Evolutionary conservation across 2,329 filamentous ascomycete species (phyloP).

Genomic region (Ophiocordyceps camponoti-floridani): DNA sequence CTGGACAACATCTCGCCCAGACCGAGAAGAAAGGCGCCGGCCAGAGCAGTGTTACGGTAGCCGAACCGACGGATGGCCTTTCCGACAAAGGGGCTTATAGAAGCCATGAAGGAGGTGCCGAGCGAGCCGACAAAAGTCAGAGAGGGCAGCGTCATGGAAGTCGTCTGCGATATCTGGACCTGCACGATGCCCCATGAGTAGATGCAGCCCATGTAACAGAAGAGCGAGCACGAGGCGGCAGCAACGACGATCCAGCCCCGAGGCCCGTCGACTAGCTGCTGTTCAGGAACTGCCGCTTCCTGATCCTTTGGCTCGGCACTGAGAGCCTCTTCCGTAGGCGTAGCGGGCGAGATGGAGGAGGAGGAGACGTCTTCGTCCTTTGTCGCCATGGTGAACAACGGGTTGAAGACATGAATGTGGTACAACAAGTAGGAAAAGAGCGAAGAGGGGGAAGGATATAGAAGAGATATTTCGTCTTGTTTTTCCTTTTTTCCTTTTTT

Average conservation of each 20-base stretch:
- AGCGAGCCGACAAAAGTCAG: slow-evolving; percentile 11
- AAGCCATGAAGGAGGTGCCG: slow-evolving; percentile 11
- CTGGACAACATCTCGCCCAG: slow-evolving; percentile 11
- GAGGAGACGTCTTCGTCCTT: not conserved
- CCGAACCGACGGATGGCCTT: slow-evolving; percentile 7
- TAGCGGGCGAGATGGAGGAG: not conserved
- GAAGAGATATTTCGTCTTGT: not conserved
- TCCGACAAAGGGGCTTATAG: slow-evolving; percentile 9
- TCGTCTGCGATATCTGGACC: slow-evolving; percentile 7
- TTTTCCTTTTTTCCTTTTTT: too few relatives aligned
- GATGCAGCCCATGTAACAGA: slow-evolving; percentile 12
- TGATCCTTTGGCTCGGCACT: not conserved
- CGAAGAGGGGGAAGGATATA: not conserved
- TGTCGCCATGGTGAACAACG: not conserved
- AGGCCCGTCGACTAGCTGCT: slow-evolving; percentile 4
- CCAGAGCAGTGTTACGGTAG: slow-evolving; percentile 7
- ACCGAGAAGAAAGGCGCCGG: slow-evolving; percentile 8
- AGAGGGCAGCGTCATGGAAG: slow-evolving; percentile 7
- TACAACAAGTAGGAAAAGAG: not conserved
- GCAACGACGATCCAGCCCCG: slow-evolving; percentile 10
- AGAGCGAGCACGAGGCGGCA: slow-evolving; percentile 8
- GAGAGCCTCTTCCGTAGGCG: not conserved
- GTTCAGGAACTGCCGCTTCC: not conserved
- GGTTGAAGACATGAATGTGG: not conserved
- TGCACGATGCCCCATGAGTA: slow-evolving; percentile 12